A percentile compares a stretch with the other conserved stretches of the same genome.
Evolutionary conservation across 1,284 basidiomycete species (phyloP).

Genomic region (Ustilago vetiveriae): DNA sequence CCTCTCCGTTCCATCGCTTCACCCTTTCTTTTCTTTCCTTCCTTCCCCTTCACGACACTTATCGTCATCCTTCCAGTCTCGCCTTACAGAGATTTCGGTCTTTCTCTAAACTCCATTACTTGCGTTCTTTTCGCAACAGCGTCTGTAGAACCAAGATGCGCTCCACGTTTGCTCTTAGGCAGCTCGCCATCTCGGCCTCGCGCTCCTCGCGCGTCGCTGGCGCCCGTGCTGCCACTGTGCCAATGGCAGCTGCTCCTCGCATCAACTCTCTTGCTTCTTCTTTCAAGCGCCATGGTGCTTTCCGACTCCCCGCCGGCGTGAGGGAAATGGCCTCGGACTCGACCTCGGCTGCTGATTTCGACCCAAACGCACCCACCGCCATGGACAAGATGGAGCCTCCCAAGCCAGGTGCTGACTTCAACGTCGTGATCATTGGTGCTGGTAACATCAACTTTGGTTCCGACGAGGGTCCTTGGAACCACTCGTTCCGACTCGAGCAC

Average conservation of each 20-base stretch:
- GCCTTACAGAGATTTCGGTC: background rate
- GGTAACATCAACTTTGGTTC: slow-evolving; percentile 65
- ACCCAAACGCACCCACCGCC: slow-evolving; percentile 57
- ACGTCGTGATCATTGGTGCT: slow-evolving; percentile 65
- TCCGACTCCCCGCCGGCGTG: slow-evolving; percentile 17
- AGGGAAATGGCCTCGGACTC: slow-evolving; percentile 23
- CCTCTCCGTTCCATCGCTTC: background rate
- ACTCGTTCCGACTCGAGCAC: slow-evolving; percentile 67
- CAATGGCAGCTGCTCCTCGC: slow-evolving; percentile 10
- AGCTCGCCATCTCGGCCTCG: slow-evolving; percentile 39
- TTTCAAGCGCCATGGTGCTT: slow-evolving; percentile 13
- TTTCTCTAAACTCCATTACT: background rate
- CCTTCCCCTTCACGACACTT: slow-evolving; percentile 1
- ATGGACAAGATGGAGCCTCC: slow-evolving; percentile 67
- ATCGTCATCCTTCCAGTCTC: background rate
- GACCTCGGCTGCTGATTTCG: slow-evolving; percentile 46
- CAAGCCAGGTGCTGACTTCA: slow-evolving; percentile 64
- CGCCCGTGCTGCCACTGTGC: slow-evolving; percentile 14
- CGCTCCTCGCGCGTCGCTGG: slow-evolving; percentile 28
- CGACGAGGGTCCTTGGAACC: slow-evolving; percentile 67
- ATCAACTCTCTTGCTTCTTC: slow-evolving; percentile 15
- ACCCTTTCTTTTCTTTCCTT: background rate
- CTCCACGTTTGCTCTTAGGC: slow-evolving; percentile 38
- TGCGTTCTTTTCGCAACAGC: too few relatives aligned
- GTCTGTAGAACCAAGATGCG: slow-evolving; percentile 43